Percentiles rank a stretch among this genome's conserved stretches.
Conservation (phyloP, 2,329 filamentous ascomycete species). For the Aspergillus sp. region DNA sequence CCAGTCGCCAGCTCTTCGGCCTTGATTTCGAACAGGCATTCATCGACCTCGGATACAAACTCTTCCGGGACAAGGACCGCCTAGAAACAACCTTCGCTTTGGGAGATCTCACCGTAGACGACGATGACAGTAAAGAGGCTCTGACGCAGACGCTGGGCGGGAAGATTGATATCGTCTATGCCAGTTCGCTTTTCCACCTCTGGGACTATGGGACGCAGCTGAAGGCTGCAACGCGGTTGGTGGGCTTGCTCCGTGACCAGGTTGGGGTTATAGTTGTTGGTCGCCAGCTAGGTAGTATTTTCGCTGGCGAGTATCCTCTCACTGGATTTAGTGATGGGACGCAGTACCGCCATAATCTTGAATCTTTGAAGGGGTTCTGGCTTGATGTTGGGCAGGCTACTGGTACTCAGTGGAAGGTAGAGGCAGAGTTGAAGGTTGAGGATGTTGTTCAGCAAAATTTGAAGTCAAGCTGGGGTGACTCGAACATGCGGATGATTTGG, state of each 20-base stretch:
- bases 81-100: constrained; percentile 47
- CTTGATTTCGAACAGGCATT: constrained; percentile 50
- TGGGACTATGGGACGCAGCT: constrained; percentile 19
- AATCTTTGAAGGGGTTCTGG: constrained; percentile 18
- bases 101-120: constrained; percentile 42
- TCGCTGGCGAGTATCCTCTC: constrained; percentile 13
- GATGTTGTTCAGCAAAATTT: neutral
- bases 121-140: neutral
- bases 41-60: constrained; percentile 57
- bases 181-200: constrained; percentile 20
- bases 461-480: neutral
- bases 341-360: constrained; percentile 19
- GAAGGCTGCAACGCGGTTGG: constrained; percentile 11
- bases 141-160: constrained; percentile 1
- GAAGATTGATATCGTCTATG: constrained; percentile 17
- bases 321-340: constrained; percentile 2
- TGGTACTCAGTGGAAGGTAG: constrained; percentile 17
- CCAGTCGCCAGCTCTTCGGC: constrained; percentile 35
- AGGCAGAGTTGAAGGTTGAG: constrained; percentile 10
- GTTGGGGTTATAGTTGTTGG: constrained; percentile 14
- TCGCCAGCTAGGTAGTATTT: constrained; percentile 17
- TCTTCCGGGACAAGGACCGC: constrained; percentile 58
- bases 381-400: constrained; percentile 12
- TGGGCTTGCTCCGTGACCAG: constrained; percentile 14
- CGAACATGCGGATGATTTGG: constrained; percentile 18